Conservation (phyloP, 371 early-diverging fungal species). For the Rhizopus microsporus region DNA sequence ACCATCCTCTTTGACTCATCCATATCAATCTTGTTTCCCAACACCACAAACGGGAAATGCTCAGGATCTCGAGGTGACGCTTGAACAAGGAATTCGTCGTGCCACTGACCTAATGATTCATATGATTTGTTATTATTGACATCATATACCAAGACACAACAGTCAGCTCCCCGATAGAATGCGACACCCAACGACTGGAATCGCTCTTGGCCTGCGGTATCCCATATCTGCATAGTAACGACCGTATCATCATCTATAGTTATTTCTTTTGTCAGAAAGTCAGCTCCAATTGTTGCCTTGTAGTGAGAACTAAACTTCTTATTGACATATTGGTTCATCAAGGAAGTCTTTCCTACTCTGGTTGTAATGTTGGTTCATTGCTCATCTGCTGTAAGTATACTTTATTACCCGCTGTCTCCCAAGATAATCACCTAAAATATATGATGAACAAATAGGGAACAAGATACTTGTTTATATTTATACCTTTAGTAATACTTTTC, state of each 20-base stretch:
- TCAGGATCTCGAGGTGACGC: slow-evolving; percentile 91
- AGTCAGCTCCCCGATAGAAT: slow-evolving; percentile 99
- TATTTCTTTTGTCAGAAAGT: slow-evolving; percentile 99
- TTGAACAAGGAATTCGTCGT: slow-evolving; percentile 96
- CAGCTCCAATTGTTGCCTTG: slow-evolving; percentile 99
- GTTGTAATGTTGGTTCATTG: not conserved
- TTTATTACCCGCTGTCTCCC: slow-evolving; percentile 27
- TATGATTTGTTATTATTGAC: slow-evolving; percentile 94
- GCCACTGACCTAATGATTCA: slow-evolving; percentile 92
- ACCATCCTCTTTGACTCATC: slow-evolving; percentile 92
- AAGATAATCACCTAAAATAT: slow-evolving; percentile 20
- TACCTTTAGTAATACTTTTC: slow-evolving; percentile 5
- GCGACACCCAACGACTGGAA: slow-evolving; percentile 98
- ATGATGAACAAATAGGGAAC: too few relatives aligned
- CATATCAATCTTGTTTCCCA: slow-evolving; percentile 98
- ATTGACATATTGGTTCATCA: slow-evolving; percentile 99
- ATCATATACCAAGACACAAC: slow-evolving; percentile 97
- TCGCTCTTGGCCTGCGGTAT: slow-evolving; percentile 96
- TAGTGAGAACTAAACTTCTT: slow-evolving; percentile 98
- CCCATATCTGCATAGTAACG: slow-evolving; percentile 96
- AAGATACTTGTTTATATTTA: too few relatives aligned
- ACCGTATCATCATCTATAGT: slow-evolving; percentile 78
- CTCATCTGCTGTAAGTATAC: too few relatives aligned
- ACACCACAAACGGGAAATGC: slow-evolving; percentile 95
- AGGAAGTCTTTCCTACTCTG: slow-evolving; percentile 91